Evolutionary conservation across 1,284 basidiomycete genomes (phyloP).

Genomic region (Tremellales sp.): DNA sequence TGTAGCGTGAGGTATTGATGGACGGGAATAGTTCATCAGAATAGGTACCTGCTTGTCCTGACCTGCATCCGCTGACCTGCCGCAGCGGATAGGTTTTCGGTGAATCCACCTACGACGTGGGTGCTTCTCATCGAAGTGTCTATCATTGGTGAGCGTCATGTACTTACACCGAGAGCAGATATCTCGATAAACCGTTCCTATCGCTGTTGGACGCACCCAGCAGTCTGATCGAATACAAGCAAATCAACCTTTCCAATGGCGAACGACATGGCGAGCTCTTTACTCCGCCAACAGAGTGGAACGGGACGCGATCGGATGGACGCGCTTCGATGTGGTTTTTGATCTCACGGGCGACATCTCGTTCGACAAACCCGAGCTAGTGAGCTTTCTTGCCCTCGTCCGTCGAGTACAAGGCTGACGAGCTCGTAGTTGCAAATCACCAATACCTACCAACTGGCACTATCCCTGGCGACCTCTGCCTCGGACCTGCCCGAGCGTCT

Average conservation of each 20-base stretch:
- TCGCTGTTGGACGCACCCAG: constrained; percentile 53
- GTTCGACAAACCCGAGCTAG: constrained; percentile 69
- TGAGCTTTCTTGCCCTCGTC: constrained; percentile 46
- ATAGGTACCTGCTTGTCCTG: no score
- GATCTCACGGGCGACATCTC: constrained; percentile 63
- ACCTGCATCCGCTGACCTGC: constrained; percentile 59
- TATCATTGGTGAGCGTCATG: constrained; percentile 1
- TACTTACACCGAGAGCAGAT: constrained; percentile 54
- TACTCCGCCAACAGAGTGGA: constrained; percentile 26
- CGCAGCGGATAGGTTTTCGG: constrained; percentile 75
- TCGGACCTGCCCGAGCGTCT: constrained; percentile 59
- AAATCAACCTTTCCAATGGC: constrained; percentile 68
- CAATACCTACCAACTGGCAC: constrained; percentile 68
- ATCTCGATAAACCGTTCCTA: constrained; percentile 72
- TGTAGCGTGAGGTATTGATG: constrained; percentile 52
- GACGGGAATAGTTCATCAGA: no score
- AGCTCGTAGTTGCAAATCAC: constrained; percentile 58
- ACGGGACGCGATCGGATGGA: constrained; percentile 16
- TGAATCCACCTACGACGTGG: constrained; percentile 78
- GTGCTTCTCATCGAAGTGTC: constrained; percentile 29
- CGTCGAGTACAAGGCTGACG: neutral
- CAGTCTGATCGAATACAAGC: constrained; percentile 61
- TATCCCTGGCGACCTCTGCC: constrained; percentile 57
- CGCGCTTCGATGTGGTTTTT: constrained; percentile 39
- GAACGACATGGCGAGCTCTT: constrained; percentile 37